Base-by-base conservation (phyloP, 306 rosid genomes). In the Senna tora region DNA sequence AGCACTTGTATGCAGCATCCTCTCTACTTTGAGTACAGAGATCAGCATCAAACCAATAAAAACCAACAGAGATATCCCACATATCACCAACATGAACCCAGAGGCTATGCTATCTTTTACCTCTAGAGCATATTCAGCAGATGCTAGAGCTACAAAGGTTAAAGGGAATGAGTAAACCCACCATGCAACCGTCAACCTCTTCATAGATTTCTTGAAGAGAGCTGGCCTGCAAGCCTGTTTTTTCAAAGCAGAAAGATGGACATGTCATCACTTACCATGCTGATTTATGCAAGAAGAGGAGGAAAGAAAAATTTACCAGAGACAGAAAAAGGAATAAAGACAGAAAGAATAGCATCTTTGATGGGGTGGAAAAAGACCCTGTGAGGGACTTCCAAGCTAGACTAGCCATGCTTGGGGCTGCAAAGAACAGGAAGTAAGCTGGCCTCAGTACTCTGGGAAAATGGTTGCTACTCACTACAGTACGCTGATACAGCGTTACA, bases 201-300 rank as follows among this genome's bases (percentile, higher is more conserved):
- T 83, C 80, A 81, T 50, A 1, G 85, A 77, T 77, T 85, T 79
- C 84, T 69, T 88, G 85, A 88, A 88, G 54, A 88, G 32, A 0
- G 68, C 65, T 72, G 85, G 81, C 36, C 90, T 81, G 74, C 86
- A 74, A 71, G 67, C 87, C 87, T 86, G 73, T 47, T 25, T 66
- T 66, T 41, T 25, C 30, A 42, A 46, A 53, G 14, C 36, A 53
- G 16, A 62, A 30, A 39, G 3, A 14, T 38, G 28, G 7, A 34
- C 51, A 11, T 39, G 20, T 69, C 30, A 25, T 25, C 30, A 3
- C 30, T 25, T 62, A 32, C 14, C 17, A 43, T 39, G 42, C 51
- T 25, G 30, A 25, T 25, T n/a, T n/a, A n/a, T n/a, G n/a, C n/a
- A n/a, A n/a, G n/a, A n/a, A n/a, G n/a, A n/a, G n/a, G n/a, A 25